Evolutionary conservation across 768 basidiomycete genomes (phyloP), one percentile per base, ranked within the genome.

Genomic region (Lactarius evosmus): DNA sequence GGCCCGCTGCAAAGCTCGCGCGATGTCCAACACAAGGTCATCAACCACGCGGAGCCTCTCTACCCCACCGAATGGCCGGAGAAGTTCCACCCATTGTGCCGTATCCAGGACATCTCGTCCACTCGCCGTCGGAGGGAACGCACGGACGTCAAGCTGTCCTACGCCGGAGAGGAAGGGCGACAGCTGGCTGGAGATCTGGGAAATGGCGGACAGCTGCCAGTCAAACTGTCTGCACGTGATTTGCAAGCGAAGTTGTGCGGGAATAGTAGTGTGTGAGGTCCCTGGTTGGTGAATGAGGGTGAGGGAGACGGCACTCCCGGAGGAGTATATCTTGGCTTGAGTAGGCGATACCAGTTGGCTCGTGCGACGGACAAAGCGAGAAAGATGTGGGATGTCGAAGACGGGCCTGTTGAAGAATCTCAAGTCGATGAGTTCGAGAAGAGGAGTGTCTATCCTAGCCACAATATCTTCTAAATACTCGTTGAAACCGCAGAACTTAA

Each of bases 401-500:
- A 27, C 1, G 29, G 50, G 53, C 30, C 59, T 52, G 33, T 64
- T 60, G 46, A 22, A 50, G 16, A 64, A 19, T 2, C 1, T 27
- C 36, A 55, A 17, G 1, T 1, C 4, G 3, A 55, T 11, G 29
- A 11, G 1, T 3, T 7, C 5, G 29, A 64, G 53, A 9, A 17
- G 4, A 4, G 63, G 58, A 1, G 25, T 1, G 34, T 49, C 34
- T 2, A 60, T 38, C 49, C 53, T 53, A 0, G 52, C 33, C 34
- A 50, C 41, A 8, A 64, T n/a, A 29, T 4, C 34, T 25, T 64
- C 63, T 4, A 64, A n/a, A 40, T 60, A 59, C 14, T 64, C 63
- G 36, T 29, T 49, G 16, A 29, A 9, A 6, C 63, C 58, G 4
- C n/a, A 29, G n/a, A 64, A 64, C 1, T 12, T 6, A 17, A 64